These are phyloP conservation scores for Tulasnella sp. DNA, from an alignment of 768 basidiomycete species.

Conservation along the genomic window DNA sequence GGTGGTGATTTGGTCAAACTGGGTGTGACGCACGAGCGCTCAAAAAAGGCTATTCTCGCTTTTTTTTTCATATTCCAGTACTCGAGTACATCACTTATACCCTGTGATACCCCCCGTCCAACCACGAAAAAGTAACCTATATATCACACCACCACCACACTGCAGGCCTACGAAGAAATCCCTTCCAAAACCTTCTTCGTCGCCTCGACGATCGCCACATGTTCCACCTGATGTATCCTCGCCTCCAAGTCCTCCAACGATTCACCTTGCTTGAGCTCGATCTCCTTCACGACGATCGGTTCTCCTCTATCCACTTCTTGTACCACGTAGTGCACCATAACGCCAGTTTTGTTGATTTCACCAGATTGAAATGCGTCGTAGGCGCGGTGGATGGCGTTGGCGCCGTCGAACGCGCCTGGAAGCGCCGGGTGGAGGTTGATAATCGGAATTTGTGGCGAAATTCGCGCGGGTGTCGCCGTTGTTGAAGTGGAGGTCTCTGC, in stretches of 20 bases:
- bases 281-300: constrained; percentile 75
- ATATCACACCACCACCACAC: background rate
- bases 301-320: constrained; percentile 90
- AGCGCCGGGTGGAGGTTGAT: constrained; percentile 97
- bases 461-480: background rate
- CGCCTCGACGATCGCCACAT: constrained; percentile 86
- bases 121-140: background rate
- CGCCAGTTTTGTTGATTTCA: constrained; percentile 72
- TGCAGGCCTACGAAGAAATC: background rate
- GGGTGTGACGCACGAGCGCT: background rate
- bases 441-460: constrained; percentile 55
- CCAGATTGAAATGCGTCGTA: constrained; percentile 83
- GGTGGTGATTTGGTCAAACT: background rate
- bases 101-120: background rate
- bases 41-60: background rate
- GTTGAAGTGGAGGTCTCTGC: background rate
- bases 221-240: constrained; percentile 78
- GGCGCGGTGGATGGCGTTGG: constrained; percentile 84
- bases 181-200: constrained; percentile 56
- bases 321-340: constrained; percentile 92
- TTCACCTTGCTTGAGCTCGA: constrained; percentile 70
- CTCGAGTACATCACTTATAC: background rate
- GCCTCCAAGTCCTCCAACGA: constrained; percentile 65
- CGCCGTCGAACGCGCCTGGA: constrained; percentile 93
- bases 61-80: background rate